phyloP scores from a whole-genome alignment of 345 rosid species.

The Murraya koenigii region DNA sequence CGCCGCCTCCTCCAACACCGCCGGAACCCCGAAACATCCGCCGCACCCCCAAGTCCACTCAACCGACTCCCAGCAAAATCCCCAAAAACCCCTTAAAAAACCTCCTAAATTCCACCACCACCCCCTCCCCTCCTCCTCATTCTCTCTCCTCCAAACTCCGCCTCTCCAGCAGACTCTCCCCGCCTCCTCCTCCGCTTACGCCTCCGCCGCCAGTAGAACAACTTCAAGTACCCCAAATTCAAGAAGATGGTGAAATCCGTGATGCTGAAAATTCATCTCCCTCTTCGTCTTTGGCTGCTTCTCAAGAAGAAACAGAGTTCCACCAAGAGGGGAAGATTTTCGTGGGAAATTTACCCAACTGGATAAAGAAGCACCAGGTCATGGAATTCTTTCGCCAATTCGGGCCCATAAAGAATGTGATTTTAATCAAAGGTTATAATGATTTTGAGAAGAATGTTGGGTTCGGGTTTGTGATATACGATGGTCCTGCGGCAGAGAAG shows the following conservation, averaged over 20 bases:
- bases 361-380: conserved; percentile 77
- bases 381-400: conserved; percentile 79
- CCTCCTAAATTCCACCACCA: conserved; percentile 27
- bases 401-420: conserved; percentile 68
- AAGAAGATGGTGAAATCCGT: conserved; percentile 14
- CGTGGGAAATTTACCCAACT: conserved; percentile 79
- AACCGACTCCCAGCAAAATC: conserved; percentile 25
- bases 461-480: conserved; percentile 78
- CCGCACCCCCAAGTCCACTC: conserved; percentile 60
- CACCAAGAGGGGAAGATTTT: conserved; percentile 82
- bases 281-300: conserved; percentile 1
- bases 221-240: conserved; percentile 1
- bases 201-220: conserved; percentile 15
- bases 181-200: conserved; percentile 49
- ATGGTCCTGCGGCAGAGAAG: conserved; percentile 43
- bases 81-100: conserved; percentile 62
- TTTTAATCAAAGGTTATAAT: conserved; percentile 69
- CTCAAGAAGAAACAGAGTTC: conserved; percentile 26
- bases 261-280: conserved; percentile 5
- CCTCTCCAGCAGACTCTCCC: conserved; percentile 72
- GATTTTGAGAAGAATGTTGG: conserved; percentile 72
- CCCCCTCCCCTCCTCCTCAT: conserved; percentile 25
- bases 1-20: conserved; percentile 32
- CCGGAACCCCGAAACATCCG: conserved; percentile 42
- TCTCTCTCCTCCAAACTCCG: conserved; percentile 65